Evolutionary conservation across 768 basidiomycete species (phyloP).

Genomic region (Tricholoma bakamatsutake): DNA sequence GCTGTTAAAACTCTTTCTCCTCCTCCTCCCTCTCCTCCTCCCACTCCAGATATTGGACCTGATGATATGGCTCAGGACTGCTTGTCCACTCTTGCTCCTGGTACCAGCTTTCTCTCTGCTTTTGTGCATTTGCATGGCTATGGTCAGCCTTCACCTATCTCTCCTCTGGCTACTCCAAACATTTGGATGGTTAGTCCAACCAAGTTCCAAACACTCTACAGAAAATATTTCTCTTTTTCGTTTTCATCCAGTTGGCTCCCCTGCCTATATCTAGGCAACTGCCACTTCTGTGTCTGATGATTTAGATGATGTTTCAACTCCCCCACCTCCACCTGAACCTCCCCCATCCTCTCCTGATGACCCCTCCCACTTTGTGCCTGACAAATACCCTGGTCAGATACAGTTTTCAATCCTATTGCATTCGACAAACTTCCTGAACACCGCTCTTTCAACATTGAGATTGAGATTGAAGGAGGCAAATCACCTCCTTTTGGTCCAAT

Average conservation of each 20-base stretch:
- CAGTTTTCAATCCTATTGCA: neutral
- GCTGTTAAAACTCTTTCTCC: too few relatives aligned
- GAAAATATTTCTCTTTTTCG: neutral
- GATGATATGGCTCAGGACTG: too few relatives aligned
- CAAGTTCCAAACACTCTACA: neutral
- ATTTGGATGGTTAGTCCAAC: neutral
- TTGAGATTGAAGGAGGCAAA: slow-evolving; percentile 26
- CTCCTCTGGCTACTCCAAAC: neutral
- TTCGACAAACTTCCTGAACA: slow-evolving; percentile 26
- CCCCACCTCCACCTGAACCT: neutral
- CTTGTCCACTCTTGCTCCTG: too few relatives aligned
- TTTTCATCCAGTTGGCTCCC: neutral
- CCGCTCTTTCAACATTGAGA: slow-evolving; percentile 27
- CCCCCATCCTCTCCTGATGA: neutral
- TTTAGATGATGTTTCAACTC: neutral
- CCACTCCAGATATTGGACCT: too few relatives aligned
- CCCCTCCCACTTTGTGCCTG: slow-evolving; percentile 14
- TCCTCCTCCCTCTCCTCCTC: too few relatives aligned
- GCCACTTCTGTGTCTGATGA: neutral
- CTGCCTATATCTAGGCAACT: neutral
- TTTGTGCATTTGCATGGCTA: neutral
- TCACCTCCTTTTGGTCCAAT: slow-evolving; percentile 21
- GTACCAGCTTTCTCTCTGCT: neutral
- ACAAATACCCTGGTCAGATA: slow-evolving; percentile 16
- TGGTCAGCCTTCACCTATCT: slow-evolving; percentile 1